Base-by-base conservation (phyloP, 148 eudicot species). In the Chenopodium album region DNA sequence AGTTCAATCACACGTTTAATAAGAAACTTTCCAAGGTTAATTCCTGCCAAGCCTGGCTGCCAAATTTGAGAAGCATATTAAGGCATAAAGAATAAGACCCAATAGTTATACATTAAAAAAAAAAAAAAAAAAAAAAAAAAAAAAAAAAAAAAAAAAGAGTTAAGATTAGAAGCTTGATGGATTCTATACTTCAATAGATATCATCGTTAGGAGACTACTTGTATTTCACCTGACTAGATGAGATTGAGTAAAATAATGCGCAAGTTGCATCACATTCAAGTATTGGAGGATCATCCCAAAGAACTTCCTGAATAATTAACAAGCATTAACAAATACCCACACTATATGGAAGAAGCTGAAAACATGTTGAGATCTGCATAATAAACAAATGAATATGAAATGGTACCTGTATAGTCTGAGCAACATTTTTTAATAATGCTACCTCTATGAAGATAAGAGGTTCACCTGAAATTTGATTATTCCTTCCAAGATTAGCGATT, bases 401-500 rank as follows among this genome's bases (percentile, higher is more conserved):
- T 8, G 29, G 81, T 71, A 94, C 99, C 94, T 96, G 99, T 84
- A 97, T 97, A 32, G 91, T 90, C 82, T 84, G 85, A 62, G 97
- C 98, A 81, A 92, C 89, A 79, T 90, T 80, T 89, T 89, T 94
- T 86, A 89, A 48, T 65, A 97, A 91, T 79, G 99, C 98, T 84
- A 92, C 99, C 92, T 97, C 98, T 85, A 97, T 97, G 83, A 97
- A 97, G 73, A 97, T 97, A 81, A 97, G 90, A 68, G 99, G 99
- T 85, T 97, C 99, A 72, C 97, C 99, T 97, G 91, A 88, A 81
- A 79, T 32, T 79, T 28, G 75, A 78, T 8, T 19, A 73, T 63
- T 19, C 23, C 59, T 67, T 26, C 28, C 81, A 81, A 16, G 66
- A 60, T 85, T 75, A 81, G 81, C 66, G 70, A 47, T 32, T 85